These are phyloP conservation scores for Nicotiana attenuata DNA, from an alignment of 257 asterid species.

Conservation along the genomic window DNA sequence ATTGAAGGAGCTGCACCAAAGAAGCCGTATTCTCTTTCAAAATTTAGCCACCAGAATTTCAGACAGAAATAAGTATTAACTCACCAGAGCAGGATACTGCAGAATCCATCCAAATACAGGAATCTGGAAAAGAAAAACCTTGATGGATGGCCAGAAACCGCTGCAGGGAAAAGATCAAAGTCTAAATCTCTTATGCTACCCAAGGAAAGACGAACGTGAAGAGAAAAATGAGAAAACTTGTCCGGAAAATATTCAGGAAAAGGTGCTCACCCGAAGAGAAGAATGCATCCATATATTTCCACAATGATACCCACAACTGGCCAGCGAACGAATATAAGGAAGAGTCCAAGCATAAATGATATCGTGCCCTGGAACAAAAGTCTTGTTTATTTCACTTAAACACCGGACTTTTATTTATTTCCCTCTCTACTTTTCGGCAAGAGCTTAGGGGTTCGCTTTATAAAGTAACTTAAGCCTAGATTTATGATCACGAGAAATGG, in stretches of 20 bases:
- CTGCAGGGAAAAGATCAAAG: slow-evolving; percentile 30
- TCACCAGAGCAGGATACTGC: slow-evolving; percentile 61
- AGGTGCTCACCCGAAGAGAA: slow-evolving; percentile 57
- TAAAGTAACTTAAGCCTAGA: background rate
- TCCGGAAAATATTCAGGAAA: background rate
- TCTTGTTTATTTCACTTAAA: background rate
- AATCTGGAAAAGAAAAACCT: slow-evolving; percentile 69
- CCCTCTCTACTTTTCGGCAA: background rate
- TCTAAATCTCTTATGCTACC: background rate
- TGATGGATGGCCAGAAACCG: slow-evolving; percentile 86
- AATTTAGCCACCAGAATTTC: background rate
- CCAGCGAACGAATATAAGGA: slow-evolving; percentile 79
- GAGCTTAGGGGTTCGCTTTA: background rate
- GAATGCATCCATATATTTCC: slow-evolving; percentile 62
- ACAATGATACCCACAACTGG: slow-evolving; percentile 67
- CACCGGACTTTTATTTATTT: background rate
- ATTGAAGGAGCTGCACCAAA: background rate
- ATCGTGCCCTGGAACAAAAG: slow-evolving; percentile 48
- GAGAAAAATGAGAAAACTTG: background rate
- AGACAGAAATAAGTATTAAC: slow-evolving; percentile 11
- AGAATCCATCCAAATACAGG: slow-evolving; percentile 78
- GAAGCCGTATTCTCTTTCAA: background rate
- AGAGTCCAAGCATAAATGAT: slow-evolving; percentile 64
- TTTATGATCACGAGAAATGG: background rate
- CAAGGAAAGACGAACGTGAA: background rate